phyloP scores from a whole-genome alignment of 495 filamentous ascomycete genomes.

The Lasiosphaeria miniovina region DNA sequence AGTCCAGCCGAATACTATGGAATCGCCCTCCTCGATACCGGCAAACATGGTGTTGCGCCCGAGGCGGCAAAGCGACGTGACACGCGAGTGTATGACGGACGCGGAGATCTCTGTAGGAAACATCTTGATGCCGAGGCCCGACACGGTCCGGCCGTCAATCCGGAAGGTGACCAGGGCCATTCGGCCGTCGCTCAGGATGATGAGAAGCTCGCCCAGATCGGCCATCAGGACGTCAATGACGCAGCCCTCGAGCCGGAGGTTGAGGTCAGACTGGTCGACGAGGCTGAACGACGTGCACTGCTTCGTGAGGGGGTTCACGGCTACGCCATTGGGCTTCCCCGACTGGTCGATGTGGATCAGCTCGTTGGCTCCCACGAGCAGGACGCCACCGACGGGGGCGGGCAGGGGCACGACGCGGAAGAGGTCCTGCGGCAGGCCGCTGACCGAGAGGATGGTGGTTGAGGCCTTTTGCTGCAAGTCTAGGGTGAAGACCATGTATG shows the following conservation, averaged over 20 bases:
- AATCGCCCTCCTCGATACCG: slow-evolving; percentile 81
- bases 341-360: slow-evolving; percentile 95
- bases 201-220: slow-evolving; percentile 74
- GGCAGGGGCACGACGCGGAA: slow-evolving; percentile 81
- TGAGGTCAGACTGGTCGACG: slow-evolving; percentile 78
- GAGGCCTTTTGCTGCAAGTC: slow-evolving; percentile 92
- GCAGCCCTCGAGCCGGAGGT: slow-evolving; percentile 79
- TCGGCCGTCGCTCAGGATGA: slow-evolving; percentile 76
- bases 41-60: slow-evolving; percentile 74
- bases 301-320: slow-evolving; percentile 86
- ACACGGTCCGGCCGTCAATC: slow-evolving; percentile 90
- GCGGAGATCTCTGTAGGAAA: slow-evolving; percentile 60
- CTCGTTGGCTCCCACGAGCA: slow-evolving; percentile 85
- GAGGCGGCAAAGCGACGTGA: slow-evolving; percentile 67
- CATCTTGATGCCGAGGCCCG: slow-evolving; percentile 68
- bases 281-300: slow-evolving; percentile 74
- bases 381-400: slow-evolving; percentile 78
- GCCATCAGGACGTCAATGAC: slow-evolving; percentile 69
- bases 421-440: slow-evolving; percentile 82
- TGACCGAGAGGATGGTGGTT: slow-evolving; percentile 84
- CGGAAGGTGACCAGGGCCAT: slow-evolving; percentile 76
- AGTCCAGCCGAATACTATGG: slow-evolving; percentile 75
- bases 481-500: slow-evolving; percentile 91
- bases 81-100: slow-evolving; percentile 55
- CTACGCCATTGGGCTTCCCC: slow-evolving; percentile 88